phyloP scores from a whole-genome alignment of 352 stramenopile species.

The Phytopythium ostracodes region DNA sequence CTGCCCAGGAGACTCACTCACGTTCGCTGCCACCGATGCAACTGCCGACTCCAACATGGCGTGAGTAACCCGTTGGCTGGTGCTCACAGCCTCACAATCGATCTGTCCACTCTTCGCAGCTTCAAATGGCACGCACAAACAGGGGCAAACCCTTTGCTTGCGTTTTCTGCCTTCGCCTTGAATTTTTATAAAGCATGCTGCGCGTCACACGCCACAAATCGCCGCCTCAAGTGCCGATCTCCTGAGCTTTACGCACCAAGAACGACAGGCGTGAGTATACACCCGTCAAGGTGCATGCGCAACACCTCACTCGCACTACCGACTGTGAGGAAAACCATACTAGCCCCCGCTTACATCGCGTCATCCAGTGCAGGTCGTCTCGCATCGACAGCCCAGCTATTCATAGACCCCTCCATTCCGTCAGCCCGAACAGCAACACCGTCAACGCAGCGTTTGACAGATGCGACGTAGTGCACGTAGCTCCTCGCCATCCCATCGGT shows the following conservation, averaged over 20 bases:
- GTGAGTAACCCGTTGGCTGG: slow-evolving; percentile 5
- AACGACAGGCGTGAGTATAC: background rate
- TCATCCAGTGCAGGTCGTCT: background rate
- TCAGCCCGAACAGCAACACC: background rate
- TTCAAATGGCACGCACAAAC: background rate
- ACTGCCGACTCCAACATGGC: background rate
- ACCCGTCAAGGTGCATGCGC: too few relatives aligned
- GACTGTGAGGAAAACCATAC: background rate
- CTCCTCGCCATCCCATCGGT: background rate
- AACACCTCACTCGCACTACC: too few relatives aligned
- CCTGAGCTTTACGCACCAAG: background rate
- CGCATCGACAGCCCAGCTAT: background rate
- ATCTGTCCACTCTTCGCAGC: background rate
- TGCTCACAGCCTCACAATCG: background rate
- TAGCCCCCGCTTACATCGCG: background rate
- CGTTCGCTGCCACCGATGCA: too few relatives aligned
- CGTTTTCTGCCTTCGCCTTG: background rate
- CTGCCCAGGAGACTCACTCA: too few relatives aligned
- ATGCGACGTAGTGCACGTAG: background rate
- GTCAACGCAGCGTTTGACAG: background rate
- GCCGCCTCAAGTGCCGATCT: background rate
- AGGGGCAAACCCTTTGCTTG: background rate
- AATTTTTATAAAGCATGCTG: background rate
- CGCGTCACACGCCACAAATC: background rate
- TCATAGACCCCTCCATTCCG: background rate